Conservation (phyloP, 2,329 filamentous ascomycete genomes). For the Epichloe aotearoae region DNA sequence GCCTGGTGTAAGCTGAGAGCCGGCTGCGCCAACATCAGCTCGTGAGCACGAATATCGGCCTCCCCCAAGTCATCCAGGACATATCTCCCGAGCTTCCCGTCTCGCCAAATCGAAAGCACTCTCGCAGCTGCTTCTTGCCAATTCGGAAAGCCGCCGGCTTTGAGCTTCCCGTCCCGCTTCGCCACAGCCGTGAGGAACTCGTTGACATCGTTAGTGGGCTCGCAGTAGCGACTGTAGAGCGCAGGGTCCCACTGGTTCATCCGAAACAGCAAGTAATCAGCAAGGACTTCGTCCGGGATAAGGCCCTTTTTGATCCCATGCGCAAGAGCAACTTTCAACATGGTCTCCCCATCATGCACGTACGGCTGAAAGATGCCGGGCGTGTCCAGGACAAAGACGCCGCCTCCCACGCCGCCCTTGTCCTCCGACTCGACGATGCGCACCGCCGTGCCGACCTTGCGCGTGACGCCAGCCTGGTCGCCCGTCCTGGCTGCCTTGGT, state of each 20-base stretch:
- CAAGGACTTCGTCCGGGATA: conserved; percentile 62
- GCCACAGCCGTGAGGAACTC: conserved; percentile 61
- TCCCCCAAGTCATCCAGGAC: conserved; percentile 63
- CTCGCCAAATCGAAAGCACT: conserved; percentile 71
- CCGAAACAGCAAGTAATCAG: conserved; percentile 80
- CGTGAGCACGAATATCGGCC: conserved; percentile 38
- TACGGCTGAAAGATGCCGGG: conserved; percentile 94
- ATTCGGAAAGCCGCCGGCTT: conserved; percentile 58
- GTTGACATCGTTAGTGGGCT: conserved; percentile 74
- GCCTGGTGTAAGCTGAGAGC: conserved; percentile 54
- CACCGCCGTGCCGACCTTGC: conserved; percentile 71
- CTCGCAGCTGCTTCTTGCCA: conserved; percentile 63
- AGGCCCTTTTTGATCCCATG: conserved; percentile 85
- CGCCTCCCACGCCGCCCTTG: conserved; percentile 33
- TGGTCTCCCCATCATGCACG: conserved; percentile 68
- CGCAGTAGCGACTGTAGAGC: conserved; percentile 48
- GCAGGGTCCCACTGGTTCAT: conserved; percentile 56
- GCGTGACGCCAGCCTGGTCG: conserved; percentile 76
- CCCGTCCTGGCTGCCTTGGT: conserved; percentile 69
- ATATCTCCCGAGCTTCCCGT: conserved; percentile 62
- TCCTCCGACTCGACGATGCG: conserved; percentile 48
- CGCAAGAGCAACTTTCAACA: conserved; percentile 89
- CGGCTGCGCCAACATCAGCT: conserved; percentile 32
- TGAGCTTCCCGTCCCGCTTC: conserved; percentile 59
- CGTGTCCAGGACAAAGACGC: conserved; percentile 80